Evolutionary conservation across 1,284 basidiomycete species (phyloP), one percentile per base, ranked within the genome.

Genomic region (Pseudozyma sp.): DNA sequence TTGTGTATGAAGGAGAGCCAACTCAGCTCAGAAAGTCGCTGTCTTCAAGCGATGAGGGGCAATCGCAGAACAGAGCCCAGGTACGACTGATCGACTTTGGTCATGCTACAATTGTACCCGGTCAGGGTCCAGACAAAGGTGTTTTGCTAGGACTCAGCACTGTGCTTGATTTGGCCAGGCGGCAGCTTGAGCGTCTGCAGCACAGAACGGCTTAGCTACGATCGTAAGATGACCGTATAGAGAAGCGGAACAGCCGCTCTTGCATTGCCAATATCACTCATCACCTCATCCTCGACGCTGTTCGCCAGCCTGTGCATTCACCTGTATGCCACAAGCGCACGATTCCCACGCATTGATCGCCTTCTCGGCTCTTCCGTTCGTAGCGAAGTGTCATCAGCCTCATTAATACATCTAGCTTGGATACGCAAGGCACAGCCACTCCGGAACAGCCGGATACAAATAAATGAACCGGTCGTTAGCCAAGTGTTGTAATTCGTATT

Each of bases 51-150:
- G 12, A 21, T 3, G 44, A 25, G 7, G 52, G n/a, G 1, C 19
- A 12, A 38, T n/a, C n/a, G 43, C 36, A 35, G 35, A 44, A 52
- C 9, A 40, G 18, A 35, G 50, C 70, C 12, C 59, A 62, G 10
- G 88, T 96, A 61, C 91, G 91, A 66, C 86, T 97, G 71, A 97
- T 97, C 67, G 95, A 98, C 87, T 97, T 98, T 85, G 95, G 94
- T 4, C 96, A 98, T 85, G 92, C 94, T 5, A 87, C 88, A 39
- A 77, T 92, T 10, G 88, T 86, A 2, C 88, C 90, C 0, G 93
- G 92, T 0, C 84, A 90, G 78, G 95, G 95, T 1, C 90, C 91
- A 0, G 95, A 97, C 85, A 84, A 89, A 51, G 92, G 93, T 0
- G 90, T 94, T 7, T 83, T 95, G 64, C 85, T 87, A 18, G 94